Evolutionary conservation across 768 basidiomycete genomes (phyloP).

Genomic region (Lactarius deliciosus): DNA sequence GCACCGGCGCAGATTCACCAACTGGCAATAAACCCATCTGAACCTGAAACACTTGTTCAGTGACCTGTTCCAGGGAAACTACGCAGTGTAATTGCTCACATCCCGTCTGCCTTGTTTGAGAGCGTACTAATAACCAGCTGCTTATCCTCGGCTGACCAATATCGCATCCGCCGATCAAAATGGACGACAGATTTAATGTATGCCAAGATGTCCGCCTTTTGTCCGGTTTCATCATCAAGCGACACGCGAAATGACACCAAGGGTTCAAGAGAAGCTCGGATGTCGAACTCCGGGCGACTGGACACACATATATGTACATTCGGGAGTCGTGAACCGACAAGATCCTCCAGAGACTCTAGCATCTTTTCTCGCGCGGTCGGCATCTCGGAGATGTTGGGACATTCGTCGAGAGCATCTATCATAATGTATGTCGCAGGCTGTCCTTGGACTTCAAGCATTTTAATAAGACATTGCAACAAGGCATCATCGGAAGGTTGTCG

Average conservation of each 20-base stretch:
- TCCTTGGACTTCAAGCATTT: no score
- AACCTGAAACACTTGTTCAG: neutral
- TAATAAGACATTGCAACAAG: no score
- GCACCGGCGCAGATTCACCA: neutral
- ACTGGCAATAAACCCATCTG: constrained; percentile 4
- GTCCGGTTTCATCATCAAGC: constrained; percentile 1
- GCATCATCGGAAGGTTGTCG: no score
- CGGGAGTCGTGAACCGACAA: neutral
- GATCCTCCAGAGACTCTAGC: neutral
- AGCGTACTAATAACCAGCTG: constrained; percentile 1
- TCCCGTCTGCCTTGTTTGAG: constrained; percentile 1
- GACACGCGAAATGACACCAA: neutral
- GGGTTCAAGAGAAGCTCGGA: neutral
- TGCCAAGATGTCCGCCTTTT: neutral
- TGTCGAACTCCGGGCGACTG: neutral
- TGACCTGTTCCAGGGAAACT: neutral
- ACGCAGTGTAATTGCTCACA: neutral
- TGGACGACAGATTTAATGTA: neutral
- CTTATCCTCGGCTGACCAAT: constrained; percentile 2
- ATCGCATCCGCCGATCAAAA: neutral
- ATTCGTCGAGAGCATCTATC: neutral
- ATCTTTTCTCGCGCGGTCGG: neutral
- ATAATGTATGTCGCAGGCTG: no score
- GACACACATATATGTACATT: neutral
- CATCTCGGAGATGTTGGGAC: no score